Evolutionary conservation across 2,329 filamentous ascomycete genomes (phyloP).

Genomic region (Fusarium sp.): DNA sequence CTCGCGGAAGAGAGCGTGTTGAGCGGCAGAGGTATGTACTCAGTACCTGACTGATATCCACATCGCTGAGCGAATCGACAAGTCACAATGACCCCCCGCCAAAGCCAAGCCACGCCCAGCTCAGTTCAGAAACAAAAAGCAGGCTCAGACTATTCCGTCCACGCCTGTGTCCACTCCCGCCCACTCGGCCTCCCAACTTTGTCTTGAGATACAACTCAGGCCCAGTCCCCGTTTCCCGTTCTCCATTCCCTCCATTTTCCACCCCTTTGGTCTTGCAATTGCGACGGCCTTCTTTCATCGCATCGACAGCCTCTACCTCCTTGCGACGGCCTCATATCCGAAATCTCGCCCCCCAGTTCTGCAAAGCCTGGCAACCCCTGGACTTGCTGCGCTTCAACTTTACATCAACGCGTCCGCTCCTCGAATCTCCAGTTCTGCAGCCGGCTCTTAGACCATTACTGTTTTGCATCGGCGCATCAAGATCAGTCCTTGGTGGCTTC

Average conservation of each 20-base stretch:
- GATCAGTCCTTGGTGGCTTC: background rate
- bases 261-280: constrained; percentile 43
- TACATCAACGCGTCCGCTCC: constrained; percentile 25
- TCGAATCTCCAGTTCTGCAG: constrained; percentile 24
- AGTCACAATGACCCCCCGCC: constrained; percentile 29
- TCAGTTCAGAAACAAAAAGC: constrained; percentile 29
- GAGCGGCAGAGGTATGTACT: constrained; percentile 10
- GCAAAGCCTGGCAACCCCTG: constrained; percentile 25
- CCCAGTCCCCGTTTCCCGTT: constrained; percentile 44
- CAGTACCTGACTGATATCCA: constrained; percentile 20
- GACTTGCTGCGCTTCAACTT: constrained; percentile 13
- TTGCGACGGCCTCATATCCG: constrained; percentile 25
- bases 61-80: constrained; percentile 17
- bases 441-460: constrained; percentile 13
- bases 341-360: constrained; percentile 4
- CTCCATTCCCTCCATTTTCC: constrained; percentile 39
- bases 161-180: constrained; percentile 41
- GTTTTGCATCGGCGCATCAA: constrained; percentile 24
- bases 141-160: constrained; percentile 40
- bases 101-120: constrained; percentile 28
- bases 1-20: constrained; percentile 27
- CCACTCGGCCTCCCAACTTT: constrained; percentile 42
- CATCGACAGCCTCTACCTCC: constrained; percentile 28
- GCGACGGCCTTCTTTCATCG: constrained; percentile 42
- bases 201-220: constrained; percentile 47